These are phyloP conservation scores for Piper longum DNA, from an alignment of 164 flowering plant genomes.

Conservation along the genomic window DNA sequence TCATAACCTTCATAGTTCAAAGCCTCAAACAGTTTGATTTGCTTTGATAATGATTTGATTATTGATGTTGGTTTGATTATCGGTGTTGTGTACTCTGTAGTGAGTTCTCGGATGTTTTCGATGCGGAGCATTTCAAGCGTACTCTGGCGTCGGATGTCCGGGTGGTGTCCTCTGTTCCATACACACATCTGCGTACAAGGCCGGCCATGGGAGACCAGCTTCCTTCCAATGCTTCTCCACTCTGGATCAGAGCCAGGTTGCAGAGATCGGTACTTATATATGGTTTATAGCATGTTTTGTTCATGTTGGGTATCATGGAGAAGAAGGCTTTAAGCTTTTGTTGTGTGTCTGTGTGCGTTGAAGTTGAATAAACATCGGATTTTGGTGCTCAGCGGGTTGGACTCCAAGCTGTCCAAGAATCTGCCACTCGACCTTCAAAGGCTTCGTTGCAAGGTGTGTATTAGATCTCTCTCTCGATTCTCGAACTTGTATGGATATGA, in stretches of 20 bases:
- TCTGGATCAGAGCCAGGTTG: conserved; percentile 82
- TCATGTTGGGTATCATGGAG: no score
- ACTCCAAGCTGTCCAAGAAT: conserved; percentile 88
- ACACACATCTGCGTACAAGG: conserved; percentile 81
- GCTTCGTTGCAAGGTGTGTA: conserved; percentile 88
- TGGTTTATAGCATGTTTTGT: conserved; percentile 5
- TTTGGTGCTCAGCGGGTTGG: conserved; percentile 72
- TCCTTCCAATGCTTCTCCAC: conserved; percentile 72
- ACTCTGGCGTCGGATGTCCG: conserved; percentile 61
- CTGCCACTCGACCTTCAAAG: conserved; percentile 93
- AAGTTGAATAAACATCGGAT: conserved; percentile 84
- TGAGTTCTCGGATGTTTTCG: conserved; percentile 91
- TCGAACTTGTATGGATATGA: neutral
- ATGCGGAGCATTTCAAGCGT: conserved; percentile 83
- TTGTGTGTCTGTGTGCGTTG: conserved; percentile 1
- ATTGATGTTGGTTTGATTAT: no score
- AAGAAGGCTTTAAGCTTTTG: no score
- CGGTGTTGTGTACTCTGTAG: conserved; percentile 16
- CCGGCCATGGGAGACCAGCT: conserved; percentile 76
- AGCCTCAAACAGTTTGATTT: no score
- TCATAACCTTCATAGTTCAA: no score
- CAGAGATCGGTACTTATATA: conserved; percentile 33
- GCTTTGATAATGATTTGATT: no score
- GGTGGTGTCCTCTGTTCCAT: conserved; percentile 77
- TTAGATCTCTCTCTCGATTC: neutral